phyloP scores from a whole-genome alignment of 306 rosid genomes.

The Astragalus membranaceus region DNA sequence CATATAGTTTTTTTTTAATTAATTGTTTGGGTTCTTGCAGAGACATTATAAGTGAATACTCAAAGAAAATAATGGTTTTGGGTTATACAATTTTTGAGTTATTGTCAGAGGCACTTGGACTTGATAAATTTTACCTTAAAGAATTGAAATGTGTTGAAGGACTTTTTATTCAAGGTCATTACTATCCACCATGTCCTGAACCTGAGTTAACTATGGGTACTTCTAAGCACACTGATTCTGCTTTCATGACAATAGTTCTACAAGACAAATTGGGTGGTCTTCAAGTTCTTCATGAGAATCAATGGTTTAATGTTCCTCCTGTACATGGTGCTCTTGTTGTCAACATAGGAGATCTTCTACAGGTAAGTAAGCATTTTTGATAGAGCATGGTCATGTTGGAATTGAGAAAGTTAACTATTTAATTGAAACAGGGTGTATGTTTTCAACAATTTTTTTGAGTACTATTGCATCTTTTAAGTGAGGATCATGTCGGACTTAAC shows the following conservation, averaged over 20 bases:
- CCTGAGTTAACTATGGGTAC: slow-evolving; percentile 29
- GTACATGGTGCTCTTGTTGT: slow-evolving; percentile 26
- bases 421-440: no score
- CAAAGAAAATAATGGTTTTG: slow-evolving; percentile 22
- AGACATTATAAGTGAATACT: slow-evolving; percentile 31
- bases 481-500: no score
- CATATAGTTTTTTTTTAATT: neutral
- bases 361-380: neutral
- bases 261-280: slow-evolving; percentile 52
- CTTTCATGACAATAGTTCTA: slow-evolving; percentile 34
- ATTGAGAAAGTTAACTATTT: neutral
- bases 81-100: slow-evolving; percentile 35
- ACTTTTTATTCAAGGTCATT: neutral
- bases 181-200: slow-evolving; percentile 30
- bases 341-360: slow-evolving; percentile 28
- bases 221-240: slow-evolving; percentile 17
- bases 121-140: slow-evolving; percentile 1
- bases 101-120: slow-evolving; percentile 40
- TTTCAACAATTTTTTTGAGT: no score
- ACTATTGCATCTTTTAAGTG: no score
- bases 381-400: neutral
- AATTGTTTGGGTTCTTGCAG: slow-evolving; percentile 8
- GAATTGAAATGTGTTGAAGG: slow-evolving; percentile 29
- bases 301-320: slow-evolving; percentile 25
- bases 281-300: slow-evolving; percentile 28